Percentiles rank a stretch among this genome's conserved stretches.
phyloP scores from a whole-genome alignment of 2,329 filamentous ascomycete species.

The Trichophyton simii region DNA sequence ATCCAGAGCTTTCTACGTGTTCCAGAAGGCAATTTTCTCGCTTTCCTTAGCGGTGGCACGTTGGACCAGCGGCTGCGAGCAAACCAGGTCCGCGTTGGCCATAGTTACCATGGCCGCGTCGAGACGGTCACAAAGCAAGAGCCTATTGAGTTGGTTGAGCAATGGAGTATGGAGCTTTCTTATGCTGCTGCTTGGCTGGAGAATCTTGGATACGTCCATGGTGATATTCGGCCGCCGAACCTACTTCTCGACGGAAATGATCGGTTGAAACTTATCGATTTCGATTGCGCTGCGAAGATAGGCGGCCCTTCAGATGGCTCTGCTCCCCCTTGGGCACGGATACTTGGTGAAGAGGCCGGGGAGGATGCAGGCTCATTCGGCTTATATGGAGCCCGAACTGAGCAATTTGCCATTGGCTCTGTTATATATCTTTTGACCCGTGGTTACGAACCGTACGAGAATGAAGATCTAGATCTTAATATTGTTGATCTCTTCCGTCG shows the following conservation, averaged over 20 bases:
- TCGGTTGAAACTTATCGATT: constrained; percentile 14
- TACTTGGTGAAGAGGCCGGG: constrained; percentile 7
- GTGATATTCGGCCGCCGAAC: constrained; percentile 14
- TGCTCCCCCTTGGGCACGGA: constrained; percentile 8
- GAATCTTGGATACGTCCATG: constrained; percentile 13
- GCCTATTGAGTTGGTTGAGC: constrained; percentile 8
- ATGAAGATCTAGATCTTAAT: neutral
- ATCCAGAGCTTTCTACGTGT: constrained; percentile 9
- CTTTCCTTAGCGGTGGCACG: constrained; percentile 3
- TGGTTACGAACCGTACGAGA: neutral
- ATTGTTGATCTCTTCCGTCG: neutral
- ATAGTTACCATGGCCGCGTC: constrained; percentile 1
- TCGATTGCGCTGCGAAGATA: constrained; percentile 11
- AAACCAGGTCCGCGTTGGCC: constrained; percentile 3
- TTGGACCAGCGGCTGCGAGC: constrained; percentile 6
- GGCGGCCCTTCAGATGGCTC: neutral
- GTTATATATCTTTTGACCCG: constrained; percentile 4
- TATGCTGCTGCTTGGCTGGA: constrained; percentile 14
- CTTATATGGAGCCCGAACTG: constrained; percentile 7
- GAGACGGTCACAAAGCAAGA: constrained; percentile 8
- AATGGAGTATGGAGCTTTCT: constrained; percentile 13
- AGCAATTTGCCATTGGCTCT: constrained; percentile 11
- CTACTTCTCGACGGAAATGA: constrained; percentile 13
- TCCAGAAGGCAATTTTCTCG: constrained; percentile 8
- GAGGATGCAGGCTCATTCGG: constrained; percentile 8